These are phyloP conservation scores for Grosmannia huntii DNA, from an alignment of 2,329 filamentous ascomycete genomes.

Conservation along the genomic window DNA sequence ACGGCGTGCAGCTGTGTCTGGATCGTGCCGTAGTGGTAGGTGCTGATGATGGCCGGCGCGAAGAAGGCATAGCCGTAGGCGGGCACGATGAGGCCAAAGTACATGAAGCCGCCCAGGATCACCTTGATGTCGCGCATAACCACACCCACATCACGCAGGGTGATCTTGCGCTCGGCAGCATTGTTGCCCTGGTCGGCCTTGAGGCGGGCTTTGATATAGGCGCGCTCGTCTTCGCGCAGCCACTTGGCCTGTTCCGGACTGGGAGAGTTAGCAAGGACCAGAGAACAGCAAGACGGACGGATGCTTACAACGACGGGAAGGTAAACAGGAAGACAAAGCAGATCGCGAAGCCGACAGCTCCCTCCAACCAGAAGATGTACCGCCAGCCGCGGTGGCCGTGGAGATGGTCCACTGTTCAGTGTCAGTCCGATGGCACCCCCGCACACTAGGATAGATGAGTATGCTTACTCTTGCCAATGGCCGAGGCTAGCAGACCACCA, in stretches of 20 bases:
- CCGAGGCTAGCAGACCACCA: conserved; percentile 71
- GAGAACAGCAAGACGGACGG: background rate
- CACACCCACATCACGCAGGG: conserved; percentile 40
- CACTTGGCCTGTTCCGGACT: conserved; percentile 58
- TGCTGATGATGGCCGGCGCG: conserved; percentile 55
- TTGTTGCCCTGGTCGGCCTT: conserved; percentile 55
- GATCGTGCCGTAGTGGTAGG: conserved; percentile 49
- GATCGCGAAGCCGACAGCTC: conserved; percentile 47
- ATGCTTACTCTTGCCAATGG: conserved; percentile 62
- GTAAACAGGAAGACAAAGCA: conserved; percentile 53
- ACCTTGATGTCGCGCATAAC: conserved; percentile 66
- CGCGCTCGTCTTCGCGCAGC: conserved; percentile 56
- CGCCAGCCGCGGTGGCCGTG: conserved; percentile 61
- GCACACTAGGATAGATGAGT: conserved; percentile 5
- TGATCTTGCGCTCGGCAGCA: conserved; percentile 49
- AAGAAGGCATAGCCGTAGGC: conserved; percentile 73
- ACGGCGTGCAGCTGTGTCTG: conserved; percentile 45
- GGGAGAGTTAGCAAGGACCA: background rate
- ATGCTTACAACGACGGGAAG: conserved; percentile 51
- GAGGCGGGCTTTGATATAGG: conserved; percentile 53
- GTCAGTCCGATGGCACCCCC: background rate
- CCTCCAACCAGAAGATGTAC: conserved; percentile 76
- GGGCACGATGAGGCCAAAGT: conserved; percentile 66
- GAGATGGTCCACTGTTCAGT: conserved; percentile 45
- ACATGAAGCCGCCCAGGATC: conserved; percentile 66